Evolutionary conservation across 139 green algal species (phyloP).

Genomic region (Zygnema cylindricum): DNA sequence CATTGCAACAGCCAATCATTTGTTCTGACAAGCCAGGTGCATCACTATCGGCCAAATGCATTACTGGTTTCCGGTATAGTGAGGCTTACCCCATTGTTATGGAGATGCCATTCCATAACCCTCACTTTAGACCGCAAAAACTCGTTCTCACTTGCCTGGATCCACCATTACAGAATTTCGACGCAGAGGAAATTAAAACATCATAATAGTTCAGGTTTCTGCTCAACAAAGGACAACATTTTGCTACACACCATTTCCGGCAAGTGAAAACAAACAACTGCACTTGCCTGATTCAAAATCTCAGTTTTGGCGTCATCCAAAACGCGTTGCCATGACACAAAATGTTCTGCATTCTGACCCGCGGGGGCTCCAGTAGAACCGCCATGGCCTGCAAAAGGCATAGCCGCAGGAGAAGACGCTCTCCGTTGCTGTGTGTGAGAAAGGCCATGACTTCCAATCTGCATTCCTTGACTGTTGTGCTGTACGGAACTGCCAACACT

Average conservation of each 20-base stretch:
- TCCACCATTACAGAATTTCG: too few relatives aligned
- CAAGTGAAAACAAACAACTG: too few relatives aligned
- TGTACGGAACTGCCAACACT: neutral
- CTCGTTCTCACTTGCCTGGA: conserved; percentile 22
- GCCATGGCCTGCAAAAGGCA: neutral
- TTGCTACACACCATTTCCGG: too few relatives aligned
- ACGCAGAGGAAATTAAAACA: too few relatives aligned
- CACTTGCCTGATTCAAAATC: neutral
- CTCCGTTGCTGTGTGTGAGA: neutral
- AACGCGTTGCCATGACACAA: neutral
- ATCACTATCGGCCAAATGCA: too few relatives aligned
- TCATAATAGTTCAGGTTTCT: too few relatives aligned
- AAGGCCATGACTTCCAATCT: neutral
- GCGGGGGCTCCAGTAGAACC: neutral
- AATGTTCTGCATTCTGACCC: neutral
- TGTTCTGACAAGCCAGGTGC: too few relatives aligned
- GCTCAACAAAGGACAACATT: too few relatives aligned
- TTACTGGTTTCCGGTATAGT: too few relatives aligned
- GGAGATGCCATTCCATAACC: conserved; percentile 12
- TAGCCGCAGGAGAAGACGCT: neutral
- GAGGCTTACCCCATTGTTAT: neutral
- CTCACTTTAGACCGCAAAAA: conserved; percentile 21
- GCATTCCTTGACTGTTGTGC: neutral
- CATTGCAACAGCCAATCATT: too few relatives aligned
- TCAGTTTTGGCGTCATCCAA: neutral